Evolutionary conservation across 1,284 basidiomycete species (phyloP), one percentile per base, ranked within the genome.

Genomic region (Golubevia pallescens): DNA sequence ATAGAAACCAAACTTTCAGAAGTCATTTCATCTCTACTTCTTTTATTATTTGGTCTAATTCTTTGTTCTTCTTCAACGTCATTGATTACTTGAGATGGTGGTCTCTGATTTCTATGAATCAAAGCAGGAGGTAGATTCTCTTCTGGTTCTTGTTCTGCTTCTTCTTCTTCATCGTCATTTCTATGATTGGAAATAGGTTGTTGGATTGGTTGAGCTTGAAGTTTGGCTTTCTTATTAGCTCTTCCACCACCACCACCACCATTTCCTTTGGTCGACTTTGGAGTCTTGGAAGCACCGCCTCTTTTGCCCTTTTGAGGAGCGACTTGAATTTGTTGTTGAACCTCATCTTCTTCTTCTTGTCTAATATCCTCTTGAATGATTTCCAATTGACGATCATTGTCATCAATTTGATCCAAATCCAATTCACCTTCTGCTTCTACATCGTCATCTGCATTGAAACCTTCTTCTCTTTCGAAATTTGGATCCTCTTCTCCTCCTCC

Each of bases 331-430:
- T 48, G 42, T 10, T 13, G 13, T 48, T 48, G 42, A 48, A 48
- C 10, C 16, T 16, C 16, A 10, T 48, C 42, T 48, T 48, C 42
- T 28, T 28, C 28, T 28, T 28, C 28, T 28, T 28, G 28, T 28
- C 28, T 28, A 28, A 28, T 28, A 28, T 28, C 28, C 28, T 28
- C 28, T 28, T 28, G 28, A 28, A 28, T 28, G 28, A 6, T 28
- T 28, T 28, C 28, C 28, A 28, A 28, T 28, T 28, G 28, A 28
- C 28, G 28, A 28, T 28, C 5, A 19, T 63, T 13, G n/a, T 60
- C 62, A 16, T 62, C 68, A 24, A 62, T 67, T 8, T 70, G 68
- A 6, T 60, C 64, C 6, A 68, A 68, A 8, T 67, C 66, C n/a
- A 68, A 68, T 2, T 67, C 68, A 42, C 32, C 71, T 20, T 71